These are phyloP conservation scores for Tulasnella sp. DNA, from an alignment of 768 basidiomycete species.

Conservation along the genomic window DNA sequence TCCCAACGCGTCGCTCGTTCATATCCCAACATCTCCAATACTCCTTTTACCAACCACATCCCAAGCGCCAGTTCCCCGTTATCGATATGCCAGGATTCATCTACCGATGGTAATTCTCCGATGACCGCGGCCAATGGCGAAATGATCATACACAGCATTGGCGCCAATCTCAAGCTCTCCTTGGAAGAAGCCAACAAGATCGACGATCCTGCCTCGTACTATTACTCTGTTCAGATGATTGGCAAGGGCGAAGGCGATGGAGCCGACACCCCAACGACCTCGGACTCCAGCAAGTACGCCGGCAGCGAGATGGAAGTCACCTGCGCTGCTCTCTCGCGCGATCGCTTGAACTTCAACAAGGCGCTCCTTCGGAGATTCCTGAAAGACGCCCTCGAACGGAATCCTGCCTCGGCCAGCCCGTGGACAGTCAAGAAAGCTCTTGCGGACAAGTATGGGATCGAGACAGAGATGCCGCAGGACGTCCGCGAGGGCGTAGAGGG, in stretches of 20 bases:
- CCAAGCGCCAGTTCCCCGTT: slow-evolving; percentile 24
- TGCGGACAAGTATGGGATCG: slow-evolving; percentile 74
- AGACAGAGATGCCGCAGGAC: slow-evolving; percentile 74
- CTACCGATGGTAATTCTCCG: slow-evolving; percentile 25
- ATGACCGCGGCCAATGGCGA: slow-evolving; percentile 19
- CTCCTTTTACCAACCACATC: slow-evolving; percentile 26
- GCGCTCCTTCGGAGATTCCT: slow-evolving; percentile 94
- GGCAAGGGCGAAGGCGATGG: slow-evolving; percentile 53
- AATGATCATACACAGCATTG: slow-evolving; percentile 45
- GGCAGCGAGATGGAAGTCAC: slow-evolving; percentile 71
- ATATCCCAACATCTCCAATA: slow-evolving; percentile 38
- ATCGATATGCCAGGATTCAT: slow-evolving; percentile 25
- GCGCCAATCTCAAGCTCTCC: slow-evolving; percentile 65
- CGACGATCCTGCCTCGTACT: slow-evolving; percentile 75
- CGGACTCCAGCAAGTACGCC: slow-evolving; percentile 44
- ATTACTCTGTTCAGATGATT: slow-evolving; percentile 77
- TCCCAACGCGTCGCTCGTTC: slow-evolving; percentile 26
- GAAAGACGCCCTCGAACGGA: slow-evolving; percentile 87
- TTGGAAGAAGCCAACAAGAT: slow-evolving; percentile 52
- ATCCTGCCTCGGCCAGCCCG: slow-evolving; percentile 82
- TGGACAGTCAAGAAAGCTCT: slow-evolving; percentile 88
- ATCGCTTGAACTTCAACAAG: slow-evolving; percentile 91
- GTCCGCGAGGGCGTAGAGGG: slow-evolving; percentile 64
- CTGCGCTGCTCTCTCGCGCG: slow-evolving; percentile 36
- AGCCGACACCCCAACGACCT: slow-evolving; percentile 21